Evolutionary conservation across 2,329 filamentous ascomycete species (phyloP), one percentile per base, ranked within the genome.

Genomic region (Sclerotinia minor): DNA sequence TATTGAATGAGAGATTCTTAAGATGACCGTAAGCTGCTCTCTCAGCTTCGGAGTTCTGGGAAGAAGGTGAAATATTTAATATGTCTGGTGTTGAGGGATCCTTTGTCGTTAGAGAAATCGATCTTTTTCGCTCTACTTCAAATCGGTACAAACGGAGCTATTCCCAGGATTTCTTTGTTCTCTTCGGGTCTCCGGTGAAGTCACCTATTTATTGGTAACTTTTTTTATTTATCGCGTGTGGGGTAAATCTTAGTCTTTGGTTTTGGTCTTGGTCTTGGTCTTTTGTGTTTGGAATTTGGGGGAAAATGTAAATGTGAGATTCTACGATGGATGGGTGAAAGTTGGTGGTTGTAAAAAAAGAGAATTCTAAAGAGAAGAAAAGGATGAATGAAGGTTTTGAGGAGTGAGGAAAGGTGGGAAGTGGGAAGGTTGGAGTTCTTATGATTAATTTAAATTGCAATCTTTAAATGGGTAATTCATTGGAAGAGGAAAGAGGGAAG

Each of bases 11-110:
- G 73, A 74, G 71, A 70, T 70, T 71, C 67, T 66, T 47, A 50
- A 45, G 67, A 71, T 67, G 53, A 47, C 65, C 69, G 70, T 69
- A 60, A 67, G 70, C 70, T 73, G 71, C 69, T 70, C 68, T 74
- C 45, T 73, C 71, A 71, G 72, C 72, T 69, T 71, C 63, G 68
- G 70, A 60, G 52, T 72, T 2, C 8, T 21, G 47, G n/a, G 47
- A 5, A 32, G 41, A 32, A 35, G 21, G 11, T 61, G 57, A 49
- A 35, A 49, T 35, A 2, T 11, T 49, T 44, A 29, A 61, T 38
- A 19, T 49, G 44, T 35, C 32, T 38, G 7, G 45, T 59, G 55
- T 45, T 38, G 45, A 17, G 21, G 32, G 4, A 61, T 50, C n/a
- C 59, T 61, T 61, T 61, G 59, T 61, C 45, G 45, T 50, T 35